Evolutionary conservation across 1,139 yeast species (phyloP), one percentile per base, ranked within the genome.

Genomic region (Scheffersomyces insectosa): DNA sequence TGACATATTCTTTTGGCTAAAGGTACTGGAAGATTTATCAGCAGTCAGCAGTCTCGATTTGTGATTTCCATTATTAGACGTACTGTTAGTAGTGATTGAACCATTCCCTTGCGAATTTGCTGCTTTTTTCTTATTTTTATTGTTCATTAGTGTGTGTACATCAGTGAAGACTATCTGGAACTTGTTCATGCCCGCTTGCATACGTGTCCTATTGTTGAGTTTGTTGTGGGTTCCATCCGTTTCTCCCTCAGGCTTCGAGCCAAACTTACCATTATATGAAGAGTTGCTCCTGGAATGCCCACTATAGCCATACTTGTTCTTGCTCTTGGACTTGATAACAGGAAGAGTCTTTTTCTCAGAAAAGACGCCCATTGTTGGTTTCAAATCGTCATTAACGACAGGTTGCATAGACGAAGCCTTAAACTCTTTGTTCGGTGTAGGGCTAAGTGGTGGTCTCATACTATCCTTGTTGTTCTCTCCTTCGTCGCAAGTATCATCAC

Each of bases 81-180:
- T 5, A 20, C 25, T 20, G 25, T 6, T 6, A 7, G 25, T 20
- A 20, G 8, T 20, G 25, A 3, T 20, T 7, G 25, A 16, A 16
- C 16, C 25, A 20, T 6, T 20, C 8, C 25, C 25, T 25, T 36
- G 40, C 23, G 38, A 32, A 15, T 31, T 31, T 11, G 34, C 15
- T 5, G 34, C 23, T 12, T 53, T 55, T 47, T 63, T 61, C 59
- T 66, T 62, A 48, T 63, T 59, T 54, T 64, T 63, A 47, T 63
- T 62, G 52, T 70, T 68, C 69, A 70, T 68, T 45, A 74, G 57
- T 3, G 77, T 68, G 49, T 70, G 76, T 36, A 76, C 76, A 54
- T 77, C 82, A 3, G 80, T 69, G 43, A 78, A 70, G 1, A 78
- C 78, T 45, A 78, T 78, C 56, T 78, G 83, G 54, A 78, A 78